Evolutionary conservation across 2,329 filamentous ascomycete species (phyloP), one percentile per base, ranked within the genome.

Genomic region (Pleurostoma richardsiae): DNA sequence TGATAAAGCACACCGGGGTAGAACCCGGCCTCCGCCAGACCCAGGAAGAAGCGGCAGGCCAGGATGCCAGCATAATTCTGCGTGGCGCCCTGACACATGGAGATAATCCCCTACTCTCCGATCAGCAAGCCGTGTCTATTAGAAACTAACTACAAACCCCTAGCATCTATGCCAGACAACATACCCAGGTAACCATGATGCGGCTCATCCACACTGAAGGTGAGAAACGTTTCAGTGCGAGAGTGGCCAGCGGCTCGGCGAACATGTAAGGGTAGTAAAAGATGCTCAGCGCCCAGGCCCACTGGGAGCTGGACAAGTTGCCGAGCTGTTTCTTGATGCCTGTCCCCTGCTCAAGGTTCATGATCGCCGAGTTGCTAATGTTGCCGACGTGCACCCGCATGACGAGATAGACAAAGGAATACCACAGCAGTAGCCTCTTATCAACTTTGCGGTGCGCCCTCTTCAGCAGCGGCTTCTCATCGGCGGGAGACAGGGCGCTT

Each of bases 11-110:
- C 58, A 5, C 58, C 59, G 3, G 59, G 58, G 27, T 60, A 60
- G n/a, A 60, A 59, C 1, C 59, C 59, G 27, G 58, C 59, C 43
- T 62, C 59, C 4, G 59, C 55, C 5, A 56, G 49, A 1, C 59
- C 58, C 1, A 63, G 45, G 30, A 57, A 57, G 46, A 59, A 63
- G 2, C 59, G 54, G 28, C 54, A 53, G 2, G 52, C 53, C 40
- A 63, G 30, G 4, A 63, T 57, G 2, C 56, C 59, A 5, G 55
- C 46, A 45, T 57, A 61, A 30, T 50, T 56, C 6, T 52, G 47
- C 6, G 53, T 55, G 4, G 53, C 57, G 3, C 52, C 51, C 38
- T 57, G 54, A 4, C 53, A 60, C 46, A 59, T 56, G 2, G 53
- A 56, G 7, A 56, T 52, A 7, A 54, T 45, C 2, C 55, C 56